Percentiles rank a stretch among this genome's conserved stretches.
phyloP scores from a whole-genome alignment of 2,329 filamentous ascomycete species.

The Helicocarpus griseus region DNA sequence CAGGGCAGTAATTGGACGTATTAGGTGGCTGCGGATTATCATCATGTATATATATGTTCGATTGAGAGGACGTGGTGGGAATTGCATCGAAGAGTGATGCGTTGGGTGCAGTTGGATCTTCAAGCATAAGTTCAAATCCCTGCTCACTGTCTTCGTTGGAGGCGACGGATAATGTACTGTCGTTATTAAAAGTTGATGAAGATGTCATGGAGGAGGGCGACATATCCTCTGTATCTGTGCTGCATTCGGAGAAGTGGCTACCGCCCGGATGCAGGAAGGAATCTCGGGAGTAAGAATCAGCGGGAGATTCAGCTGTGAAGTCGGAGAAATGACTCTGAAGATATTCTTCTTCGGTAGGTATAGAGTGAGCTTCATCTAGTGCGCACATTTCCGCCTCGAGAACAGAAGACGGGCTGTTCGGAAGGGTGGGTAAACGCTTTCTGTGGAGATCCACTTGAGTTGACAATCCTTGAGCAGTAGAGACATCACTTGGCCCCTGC shows the following conservation, averaged over 20 bases:
- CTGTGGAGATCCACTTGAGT: slow-evolving; percentile 21
- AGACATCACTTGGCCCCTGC: too few species aligned
- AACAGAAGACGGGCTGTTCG: slow-evolving; percentile 38
- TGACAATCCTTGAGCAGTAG: slow-evolving; percentile 12
- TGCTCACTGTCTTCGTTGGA: neutral
- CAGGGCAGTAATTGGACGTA: slow-evolving; percentile 11
- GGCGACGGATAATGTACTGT: neutral
- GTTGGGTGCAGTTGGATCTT: neutral
- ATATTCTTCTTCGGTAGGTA: slow-evolving; percentile 3
- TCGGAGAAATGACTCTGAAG: slow-evolving; percentile 35
- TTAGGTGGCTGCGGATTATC: slow-evolving; percentile 13
- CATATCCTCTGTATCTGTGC: slow-evolving; percentile 27
- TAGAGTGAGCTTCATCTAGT: slow-evolving; percentile 25
- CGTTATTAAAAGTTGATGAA: slow-evolving; percentile 22
- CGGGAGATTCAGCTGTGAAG: slow-evolving; percentile 25
- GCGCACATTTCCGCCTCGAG: slow-evolving; percentile 31
- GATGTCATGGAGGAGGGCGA: slow-evolving; percentile 30
- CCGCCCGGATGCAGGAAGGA: slow-evolving; percentile 18
- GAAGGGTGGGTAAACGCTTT: slow-evolving; percentile 36
- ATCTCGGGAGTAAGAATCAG: slow-evolving; percentile 15
- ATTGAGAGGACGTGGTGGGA: neutral
- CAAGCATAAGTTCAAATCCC: neutral
- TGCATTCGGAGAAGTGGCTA: slow-evolving; percentile 34
- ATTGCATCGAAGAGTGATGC: neutral
- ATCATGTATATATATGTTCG: neutral